phyloP scores from a whole-genome alignment of 1,139 yeast genomes.

The Eremothecium gossypii region DNA sequence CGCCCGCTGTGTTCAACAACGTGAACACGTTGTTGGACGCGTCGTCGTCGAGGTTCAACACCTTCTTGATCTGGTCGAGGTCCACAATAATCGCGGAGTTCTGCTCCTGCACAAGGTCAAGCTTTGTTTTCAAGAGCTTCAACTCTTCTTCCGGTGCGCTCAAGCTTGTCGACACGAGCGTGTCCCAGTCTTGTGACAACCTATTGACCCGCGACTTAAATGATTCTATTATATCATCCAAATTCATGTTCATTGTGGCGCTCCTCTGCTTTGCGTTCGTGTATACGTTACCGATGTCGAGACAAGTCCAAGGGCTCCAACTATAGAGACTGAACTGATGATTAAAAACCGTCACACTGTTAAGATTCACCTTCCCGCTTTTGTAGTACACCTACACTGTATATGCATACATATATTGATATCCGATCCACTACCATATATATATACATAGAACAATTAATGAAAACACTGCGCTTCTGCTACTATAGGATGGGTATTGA shows the following conservation, averaged over 20 bases:
- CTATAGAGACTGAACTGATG: constrained; percentile 2
- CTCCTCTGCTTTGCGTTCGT: not conserved
- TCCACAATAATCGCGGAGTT: constrained; percentile 19
- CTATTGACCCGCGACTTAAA: constrained; percentile 10
- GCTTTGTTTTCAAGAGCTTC: constrained; percentile 12
- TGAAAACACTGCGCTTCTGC: not conserved
- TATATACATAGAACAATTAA: not conserved
- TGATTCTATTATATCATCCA: constrained; percentile 8
- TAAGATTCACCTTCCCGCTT: not conserved
- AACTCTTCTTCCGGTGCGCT: constrained; percentile 10
- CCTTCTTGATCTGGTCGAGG: constrained; percentile 13
- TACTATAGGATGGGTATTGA: not conserved
- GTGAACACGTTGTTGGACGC: constrained; percentile 11
- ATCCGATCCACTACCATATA: not conserved
- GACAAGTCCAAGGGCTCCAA: not conserved
- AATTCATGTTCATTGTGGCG: constrained; percentile 6
- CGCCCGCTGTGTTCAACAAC: constrained; percentile 7
- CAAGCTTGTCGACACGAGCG: constrained; percentile 8
- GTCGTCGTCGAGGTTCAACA: constrained; percentile 8
- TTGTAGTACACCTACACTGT: constrained; percentile 2
- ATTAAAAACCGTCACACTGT: constrained; percentile 1
- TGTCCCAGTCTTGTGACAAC: constrained; percentile 15
- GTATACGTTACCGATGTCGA: not conserved
- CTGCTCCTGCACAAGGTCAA: constrained; percentile 16
- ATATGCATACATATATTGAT: constrained; percentile 1